These are phyloP conservation scores for Backusella tarrabulga DNA, from an alignment of 192 early-diverging fungal species.

Conservation along the genomic window DNA sequence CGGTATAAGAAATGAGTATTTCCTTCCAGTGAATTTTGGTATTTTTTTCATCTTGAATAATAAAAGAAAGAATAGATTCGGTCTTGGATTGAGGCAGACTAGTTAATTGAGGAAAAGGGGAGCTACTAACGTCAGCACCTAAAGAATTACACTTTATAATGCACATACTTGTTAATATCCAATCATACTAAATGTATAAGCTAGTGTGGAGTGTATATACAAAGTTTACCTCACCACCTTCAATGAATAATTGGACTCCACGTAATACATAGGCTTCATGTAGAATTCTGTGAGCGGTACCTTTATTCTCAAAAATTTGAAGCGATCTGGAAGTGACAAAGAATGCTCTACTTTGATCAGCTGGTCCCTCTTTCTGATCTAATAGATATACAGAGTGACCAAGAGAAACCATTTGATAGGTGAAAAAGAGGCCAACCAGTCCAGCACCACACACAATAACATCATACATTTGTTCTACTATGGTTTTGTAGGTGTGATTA, in stretches of 20 bases:
- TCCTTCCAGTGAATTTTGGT: background rate
- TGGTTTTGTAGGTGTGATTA: background rate
- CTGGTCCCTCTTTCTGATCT: background rate
- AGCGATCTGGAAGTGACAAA: constrained; percentile 9
- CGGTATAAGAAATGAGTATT: constrained; percentile 16
- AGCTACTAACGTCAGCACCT: constrained; percentile 1
- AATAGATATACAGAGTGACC: constrained; percentile 16
- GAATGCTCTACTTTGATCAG: constrained; percentile 13
- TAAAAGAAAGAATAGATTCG: constrained; percentile 1
- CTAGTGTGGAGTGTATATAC: too few species aligned
- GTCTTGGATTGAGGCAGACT: constrained; percentile 15
- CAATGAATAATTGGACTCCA: background rate
- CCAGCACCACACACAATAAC: constrained; percentile 24
- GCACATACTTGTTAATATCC: background rate
- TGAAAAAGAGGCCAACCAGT: constrained; percentile 18
- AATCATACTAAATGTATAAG: background rate
- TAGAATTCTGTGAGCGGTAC: background rate
- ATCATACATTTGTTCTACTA: background rate
- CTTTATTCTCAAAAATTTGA: constrained; percentile 12
- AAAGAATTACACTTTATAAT: background rate
- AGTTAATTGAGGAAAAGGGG: constrained; percentile 18
- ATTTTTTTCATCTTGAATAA: background rate
- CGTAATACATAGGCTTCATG: background rate
- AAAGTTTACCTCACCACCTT: background rate
- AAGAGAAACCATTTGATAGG: constrained; percentile 6